Conservation (phyloP, 2,329 filamentous ascomycete species). For the Aspergillus tamarii region DNA sequence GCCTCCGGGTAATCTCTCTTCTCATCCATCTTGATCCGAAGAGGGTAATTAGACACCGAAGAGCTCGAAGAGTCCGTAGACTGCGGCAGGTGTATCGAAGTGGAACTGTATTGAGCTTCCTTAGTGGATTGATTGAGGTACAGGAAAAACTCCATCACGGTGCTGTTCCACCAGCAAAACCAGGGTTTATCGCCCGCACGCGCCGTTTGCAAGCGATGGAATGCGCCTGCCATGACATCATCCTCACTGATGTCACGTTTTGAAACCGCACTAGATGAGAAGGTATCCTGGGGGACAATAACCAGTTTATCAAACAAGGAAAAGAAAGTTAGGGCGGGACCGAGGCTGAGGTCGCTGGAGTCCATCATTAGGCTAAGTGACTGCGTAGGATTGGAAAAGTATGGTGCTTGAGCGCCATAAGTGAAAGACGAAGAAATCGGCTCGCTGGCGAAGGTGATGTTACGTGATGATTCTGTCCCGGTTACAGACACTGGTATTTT, state of each 20-base stretch:
- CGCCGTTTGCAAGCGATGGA: conserved; percentile 45
- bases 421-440: conserved; percentile 47
- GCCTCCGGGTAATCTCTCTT: conserved; percentile 54
- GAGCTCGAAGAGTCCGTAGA: conserved; percentile 13
- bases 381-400: conserved; percentile 47
- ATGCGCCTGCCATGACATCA: conserved; percentile 28
- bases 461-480: conserved; percentile 28
- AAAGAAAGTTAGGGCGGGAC: conserved; percentile 67
- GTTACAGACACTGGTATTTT: conserved; percentile 39
- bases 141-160: conserved; percentile 68
- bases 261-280: conserved; percentile 31
- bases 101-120: conserved; percentile 24
- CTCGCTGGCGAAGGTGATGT: conserved; percentile 45
- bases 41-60: conserved; percentile 49
- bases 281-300: conserved; percentile 49
- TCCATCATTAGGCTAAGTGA: conserved; percentile 60
- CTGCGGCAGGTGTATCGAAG: conserved; percentile 17
- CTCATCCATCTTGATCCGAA: conserved; percentile 68
- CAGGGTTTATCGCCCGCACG: conserved; percentile 64
- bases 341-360: conserved; percentile 57
- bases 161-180: conserved; percentile 72
- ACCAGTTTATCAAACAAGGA: conserved; percentile 67
- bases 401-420: conserved; percentile 66
- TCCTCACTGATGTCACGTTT: conserved; percentile 34
- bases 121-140: conserved; percentile 60